These are phyloP conservation scores for Endothia cerciana DNA, from an alignment of 2,329 filamentous ascomycete genomes.

Conservation along the genomic window DNA sequence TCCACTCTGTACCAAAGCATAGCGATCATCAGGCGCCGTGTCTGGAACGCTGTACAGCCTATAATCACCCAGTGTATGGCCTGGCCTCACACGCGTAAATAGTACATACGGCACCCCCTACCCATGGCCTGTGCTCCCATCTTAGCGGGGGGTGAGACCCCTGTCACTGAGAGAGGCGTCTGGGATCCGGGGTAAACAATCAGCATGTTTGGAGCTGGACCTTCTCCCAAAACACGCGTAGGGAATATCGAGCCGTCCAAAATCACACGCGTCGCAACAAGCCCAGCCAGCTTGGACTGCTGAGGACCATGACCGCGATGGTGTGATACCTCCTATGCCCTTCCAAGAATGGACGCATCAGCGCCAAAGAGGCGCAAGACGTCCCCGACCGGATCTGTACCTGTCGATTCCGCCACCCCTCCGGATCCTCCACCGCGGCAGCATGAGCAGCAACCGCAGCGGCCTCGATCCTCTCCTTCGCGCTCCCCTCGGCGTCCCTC, in stretches of 20 bases:
- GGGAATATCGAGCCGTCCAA: neutral
- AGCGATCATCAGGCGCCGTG: no score
- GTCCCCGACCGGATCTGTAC: slow-evolving; percentile 55
- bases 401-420: slow-evolving; percentile 45
- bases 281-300: slow-evolving; percentile 8
- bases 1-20: no score
- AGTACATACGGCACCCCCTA: no score
- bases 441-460: slow-evolving; percentile 7
- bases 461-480: slow-evolving; percentile 12
- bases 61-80: no score
- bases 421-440: slow-evolving; percentile 33
- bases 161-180: neutral
- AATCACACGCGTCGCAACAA: neutral
- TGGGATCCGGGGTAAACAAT: slow-evolving; percentile 3
- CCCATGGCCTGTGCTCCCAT: no score
- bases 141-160: neutral
- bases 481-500: slow-evolving; percentile 48
- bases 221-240: neutral
- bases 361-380: slow-evolving; percentile 68
- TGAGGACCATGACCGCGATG: slow-evolving; percentile 25
- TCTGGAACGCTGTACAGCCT: no score
- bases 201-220: neutral
- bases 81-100: no score
- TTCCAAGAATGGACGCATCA: slow-evolving; percentile 54
- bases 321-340: slow-evolving; percentile 17